Evolutionary conservation across 495 filamentous ascomycete species (phyloP).

Genomic region (Penicillium paxilli): DNA sequence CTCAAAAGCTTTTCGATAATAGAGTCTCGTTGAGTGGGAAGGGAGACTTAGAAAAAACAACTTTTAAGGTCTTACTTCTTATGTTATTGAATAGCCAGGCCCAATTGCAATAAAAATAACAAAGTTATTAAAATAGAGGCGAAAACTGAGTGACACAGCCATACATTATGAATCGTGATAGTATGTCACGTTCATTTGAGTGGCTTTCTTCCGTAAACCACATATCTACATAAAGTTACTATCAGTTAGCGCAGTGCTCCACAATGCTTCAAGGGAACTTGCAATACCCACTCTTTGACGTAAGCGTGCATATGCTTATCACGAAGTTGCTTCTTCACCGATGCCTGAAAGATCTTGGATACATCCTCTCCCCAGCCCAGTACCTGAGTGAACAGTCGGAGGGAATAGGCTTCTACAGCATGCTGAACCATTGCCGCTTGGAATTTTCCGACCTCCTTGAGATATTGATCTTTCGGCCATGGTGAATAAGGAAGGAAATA

Average conservation of each 20-base stretch:
- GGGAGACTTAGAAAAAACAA: not conserved
- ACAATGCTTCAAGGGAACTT: not conserved
- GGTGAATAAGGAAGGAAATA: conserved; percentile 64
- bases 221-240: not conserved
- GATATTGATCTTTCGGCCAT: conserved; percentile 63
- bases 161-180: not conserved
- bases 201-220: conserved; percentile 3
- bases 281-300: conserved; percentile 16
- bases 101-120: not conserved
- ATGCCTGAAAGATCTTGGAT: conserved; percentile 22
- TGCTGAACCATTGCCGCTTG: conserved; percentile 58
- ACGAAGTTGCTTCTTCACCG: conserved; percentile 20
- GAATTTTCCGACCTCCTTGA: conserved; percentile 66
- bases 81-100: too few relatives aligned
- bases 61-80: too few relatives aligned
- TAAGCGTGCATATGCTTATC: conserved; percentile 32
- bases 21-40: not conserved
- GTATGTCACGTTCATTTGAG: not conserved
- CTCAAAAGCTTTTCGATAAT: too few relatives aligned
- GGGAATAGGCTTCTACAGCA: conserved; percentile 53
- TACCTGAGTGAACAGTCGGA: conserved; percentile 59
- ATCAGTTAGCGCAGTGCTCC: not conserved
- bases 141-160: not conserved
- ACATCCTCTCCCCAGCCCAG: conserved; percentile 35
- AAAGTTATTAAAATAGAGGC: not conserved